Evolutionary conservation across 768 basidiomycete genomes (phyloP).

Genomic region (Boletus fagicola): DNA sequence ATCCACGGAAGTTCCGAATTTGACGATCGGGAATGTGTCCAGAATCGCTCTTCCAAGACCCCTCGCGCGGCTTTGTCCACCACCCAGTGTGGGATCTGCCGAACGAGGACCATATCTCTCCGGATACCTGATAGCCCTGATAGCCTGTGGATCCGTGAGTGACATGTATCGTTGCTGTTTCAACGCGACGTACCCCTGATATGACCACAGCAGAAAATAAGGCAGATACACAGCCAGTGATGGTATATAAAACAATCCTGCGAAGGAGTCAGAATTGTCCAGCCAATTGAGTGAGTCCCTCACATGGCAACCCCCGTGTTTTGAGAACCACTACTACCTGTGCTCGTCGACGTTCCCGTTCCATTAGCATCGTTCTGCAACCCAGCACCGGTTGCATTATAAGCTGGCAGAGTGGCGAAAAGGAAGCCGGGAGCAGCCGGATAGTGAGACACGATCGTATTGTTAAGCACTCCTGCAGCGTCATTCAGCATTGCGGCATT

Average conservation of each 20-base stretch:
- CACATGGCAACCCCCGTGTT: constrained; percentile 79
- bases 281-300: constrained; percentile 20
- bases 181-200: constrained; percentile 59
- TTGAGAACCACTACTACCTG: constrained; percentile 16
- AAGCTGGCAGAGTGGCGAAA: constrained; percentile 64
- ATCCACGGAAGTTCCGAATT: constrained; percentile 53
- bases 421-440: constrained; percentile 58
- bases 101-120: constrained; percentile 85
- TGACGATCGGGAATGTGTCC: constrained; percentile 93
- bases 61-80: constrained; percentile 66
- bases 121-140: constrained; percentile 84
- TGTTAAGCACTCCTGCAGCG: constrained; percentile 42
- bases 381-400: constrained; percentile 51
- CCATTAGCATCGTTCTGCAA: constrained; percentile 20
- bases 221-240: constrained; percentile 85
- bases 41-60: constrained; percentile 90
- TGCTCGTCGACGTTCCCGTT: constrained; percentile 12
- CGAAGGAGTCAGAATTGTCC: constrained; percentile 9
- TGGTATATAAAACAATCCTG: constrained; percentile 80
- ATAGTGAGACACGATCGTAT: constrained; percentile 41
- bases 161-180: too few relatives aligned
- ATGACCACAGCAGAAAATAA: constrained; percentile 84
- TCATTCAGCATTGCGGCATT: constrained; percentile 63
- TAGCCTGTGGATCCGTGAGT: constrained; percentile 46
- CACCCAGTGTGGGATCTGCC: constrained; percentile 29